These are phyloP conservation scores for Helotiales sp. DNA, from an alignment of 2,329 filamentous ascomycete species.

Conservation along the genomic window DNA sequence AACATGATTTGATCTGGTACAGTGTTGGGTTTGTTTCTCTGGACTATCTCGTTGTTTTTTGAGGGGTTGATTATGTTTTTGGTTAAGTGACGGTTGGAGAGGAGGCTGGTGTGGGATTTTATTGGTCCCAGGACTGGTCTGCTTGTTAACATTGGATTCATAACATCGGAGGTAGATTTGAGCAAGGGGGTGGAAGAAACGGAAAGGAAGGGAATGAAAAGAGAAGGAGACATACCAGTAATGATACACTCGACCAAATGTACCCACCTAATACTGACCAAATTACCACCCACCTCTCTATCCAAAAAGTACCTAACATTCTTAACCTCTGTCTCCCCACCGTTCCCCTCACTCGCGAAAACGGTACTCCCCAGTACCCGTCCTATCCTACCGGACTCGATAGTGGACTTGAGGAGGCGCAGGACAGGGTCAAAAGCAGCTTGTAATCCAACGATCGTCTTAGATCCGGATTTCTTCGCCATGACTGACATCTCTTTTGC, in stretches of 20 bases:
- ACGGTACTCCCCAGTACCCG: constrained; percentile 45
- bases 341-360: constrained; percentile 4
- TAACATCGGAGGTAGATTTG: not conserved
- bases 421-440: constrained; percentile 47
- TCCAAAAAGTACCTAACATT: constrained; percentile 50
- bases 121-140: too few relatives aligned
- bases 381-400: constrained; percentile 48
- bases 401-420: constrained; percentile 43
- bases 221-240: constrained; percentile 24
- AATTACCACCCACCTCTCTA: constrained; percentile 42
- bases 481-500: constrained; percentile 43
- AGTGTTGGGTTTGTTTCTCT: constrained; percentile 37
- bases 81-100: constrained; percentile 47
- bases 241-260: constrained; percentile 46
- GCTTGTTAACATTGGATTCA: too few relatives aligned
- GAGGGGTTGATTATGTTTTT: constrained; percentile 37
- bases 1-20: constrained; percentile 47
- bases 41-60: constrained; percentile 31
- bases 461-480: constrained; percentile 36
- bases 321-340: constrained; percentile 14
- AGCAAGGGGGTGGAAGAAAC: not conserved
- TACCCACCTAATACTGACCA: constrained; percentile 27
- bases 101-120: constrained; percentile 43
- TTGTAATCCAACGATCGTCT: constrained; percentile 52
- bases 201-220: not conserved